phyloP scores from a whole-genome alignment of 129 eudicot species.

The Lactuca saligna region DNA sequence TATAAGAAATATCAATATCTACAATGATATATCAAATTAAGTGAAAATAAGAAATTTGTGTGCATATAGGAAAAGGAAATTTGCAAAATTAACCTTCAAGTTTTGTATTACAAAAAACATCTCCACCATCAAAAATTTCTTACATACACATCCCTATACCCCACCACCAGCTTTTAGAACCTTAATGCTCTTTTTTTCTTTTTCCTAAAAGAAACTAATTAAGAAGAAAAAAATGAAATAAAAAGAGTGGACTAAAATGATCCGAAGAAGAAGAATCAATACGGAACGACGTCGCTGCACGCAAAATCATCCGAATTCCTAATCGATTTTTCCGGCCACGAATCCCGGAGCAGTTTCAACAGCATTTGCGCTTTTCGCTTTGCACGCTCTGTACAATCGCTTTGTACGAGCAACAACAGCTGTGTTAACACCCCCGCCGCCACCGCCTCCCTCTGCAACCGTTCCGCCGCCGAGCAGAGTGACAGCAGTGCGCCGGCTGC shows the following conservation, averaged over 20 bases:
- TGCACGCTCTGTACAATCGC: slow-evolving; percentile 91
- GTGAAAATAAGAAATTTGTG: not conserved
- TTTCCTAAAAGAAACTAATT: slow-evolving; percentile 4
- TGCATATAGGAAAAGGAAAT: not conserved
- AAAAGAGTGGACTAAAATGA: slow-evolving; percentile 26
- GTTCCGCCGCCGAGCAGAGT: slow-evolving; percentile 70
- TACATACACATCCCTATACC: slow-evolving; percentile 47
- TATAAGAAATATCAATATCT: not conserved
- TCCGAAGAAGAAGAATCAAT: slow-evolving; percentile 31
- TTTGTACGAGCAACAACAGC: slow-evolving; percentile 80
- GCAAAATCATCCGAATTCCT: slow-evolving; percentile 64
- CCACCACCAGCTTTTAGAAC: slow-evolving; percentile 27
- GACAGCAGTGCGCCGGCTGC: slow-evolving; percentile 86
- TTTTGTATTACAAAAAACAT: slow-evolving; percentile 28
- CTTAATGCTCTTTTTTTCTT: slow-evolving; percentile 14
- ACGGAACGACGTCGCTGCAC: slow-evolving; percentile 76
- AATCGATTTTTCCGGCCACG: slow-evolving; percentile 78
- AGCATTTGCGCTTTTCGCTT: slow-evolving; percentile 93
- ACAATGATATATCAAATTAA: too few species aligned
- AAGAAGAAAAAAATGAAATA: not conserved
- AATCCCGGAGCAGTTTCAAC: slow-evolving; percentile 75
- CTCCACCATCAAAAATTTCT: slow-evolving; percentile 35
- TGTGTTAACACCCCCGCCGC: slow-evolving; percentile 84
- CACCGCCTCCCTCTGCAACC: slow-evolving; percentile 73
- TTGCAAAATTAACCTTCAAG: slow-evolving; percentile 20